Evolutionary conservation across 2,329 filamentous ascomycete genomes (phyloP), one percentile per base, ranked within the genome.

Genomic region (Fusarium zealandicum): DNA sequence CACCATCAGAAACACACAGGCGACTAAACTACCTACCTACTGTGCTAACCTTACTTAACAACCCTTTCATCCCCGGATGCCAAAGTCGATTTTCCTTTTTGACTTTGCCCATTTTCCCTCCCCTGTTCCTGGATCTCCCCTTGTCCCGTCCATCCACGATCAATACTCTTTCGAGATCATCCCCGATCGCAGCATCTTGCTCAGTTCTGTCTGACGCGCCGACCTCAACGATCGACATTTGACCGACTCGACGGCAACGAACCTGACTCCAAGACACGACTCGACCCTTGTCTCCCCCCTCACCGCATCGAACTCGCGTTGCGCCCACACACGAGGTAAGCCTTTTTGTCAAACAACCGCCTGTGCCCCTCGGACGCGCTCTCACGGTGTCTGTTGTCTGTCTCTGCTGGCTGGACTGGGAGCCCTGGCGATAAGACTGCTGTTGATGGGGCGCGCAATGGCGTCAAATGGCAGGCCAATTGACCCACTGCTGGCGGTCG

Each of bases 21-120:
- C 18, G 27, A 54, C 59, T 35, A 54, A 60, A 47, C 54, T 57
- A 53, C 46, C 52, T n/a, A n/a, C n/a, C n/a, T n/a, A n/a, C n/a
- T n/a, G n/a, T n/a, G n/a, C n/a, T n/a, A n/a, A n/a, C n/a, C n/a
- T n/a, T n/a, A n/a, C 59, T 35, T 58, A 60, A 47, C 54, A 61
- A 53, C 46, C 52, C 39, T 61, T 61, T 42, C 52, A 42, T 42
- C 43, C 47, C 47, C 22, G 31, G 28, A 43, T 49, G 32, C 27
- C 47, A 57, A 49, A 44, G n/a, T 46, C 36, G 54, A 32, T 37
- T 40, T 32, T 25, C 22, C 25, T 41, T 45, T 35, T 33, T 54
- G 52, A 61, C 60, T 45, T 48, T 36, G 60, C 52, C 35, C 36
- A 39, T 57, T 53, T 42, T 35, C 28, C 28, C 36, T 44, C 17